Base-by-base conservation (phyloP, 225 moss, liverwort and hornwort genomes). In the Bryum argenteum region DNA sequence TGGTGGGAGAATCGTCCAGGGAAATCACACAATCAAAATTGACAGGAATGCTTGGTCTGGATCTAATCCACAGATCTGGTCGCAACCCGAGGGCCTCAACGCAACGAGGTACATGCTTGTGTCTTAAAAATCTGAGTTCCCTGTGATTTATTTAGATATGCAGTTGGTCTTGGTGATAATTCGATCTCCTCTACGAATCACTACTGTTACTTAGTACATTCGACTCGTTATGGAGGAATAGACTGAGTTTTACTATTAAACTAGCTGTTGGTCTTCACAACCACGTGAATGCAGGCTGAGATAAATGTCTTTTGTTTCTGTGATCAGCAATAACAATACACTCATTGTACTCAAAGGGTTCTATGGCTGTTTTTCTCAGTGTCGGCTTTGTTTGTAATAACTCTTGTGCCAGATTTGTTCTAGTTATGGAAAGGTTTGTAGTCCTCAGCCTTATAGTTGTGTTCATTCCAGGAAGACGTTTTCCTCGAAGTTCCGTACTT, bases 41-140 rank as follows among this genome's bases (percentile, higher is more conserved):
- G 41, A 53, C 65, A 66, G 62, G 76, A 60, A 64, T 80, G 67
- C 61, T 22, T 33, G 54, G 62, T 23, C 71, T 77, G 54, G 59
- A 62, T 45, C 66, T 44, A 33, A 70, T 67, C 47, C 37, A 64
- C 28, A 68, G 62, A 58, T 20, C 58, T 33, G 70, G 54, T 37
- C 55, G 63, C 58, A 68, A 68, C 60, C 54, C 70, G 28, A 77
- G 64, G 60, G 58, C 40, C 11, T 71, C 47, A 20, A 26, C 58
- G 19, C 71, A 71, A 65, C 86, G 71, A 86, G 82, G 82, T 86
- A 39, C 39, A 71, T 64, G 63, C 53, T 75, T 61, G 24, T 48
- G 28, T 61, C 21, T 73, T 62, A 55, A 42, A 62, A 66, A 14
- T 43, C 21, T 44, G 22, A 14, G 63, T 15, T 63, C 13, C 22